Evolutionary conservation across 208 protist genomes (phyloP).

Genomic region (Histomonas meleagridis): DNA sequence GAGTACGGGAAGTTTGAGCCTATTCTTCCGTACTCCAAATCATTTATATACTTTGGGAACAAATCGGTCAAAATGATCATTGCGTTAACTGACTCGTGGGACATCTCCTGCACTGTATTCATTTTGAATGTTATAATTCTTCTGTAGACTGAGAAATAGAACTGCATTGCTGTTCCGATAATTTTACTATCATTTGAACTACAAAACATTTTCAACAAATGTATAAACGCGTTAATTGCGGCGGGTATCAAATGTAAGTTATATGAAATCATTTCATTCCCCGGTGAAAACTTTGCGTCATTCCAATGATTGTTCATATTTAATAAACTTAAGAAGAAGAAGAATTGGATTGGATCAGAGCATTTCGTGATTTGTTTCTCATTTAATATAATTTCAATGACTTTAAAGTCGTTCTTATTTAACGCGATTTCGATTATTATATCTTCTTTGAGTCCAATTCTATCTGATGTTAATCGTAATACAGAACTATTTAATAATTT

Average conservation of each 20-base stretch:
- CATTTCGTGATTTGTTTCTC: background rate
- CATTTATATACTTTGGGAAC: background rate
- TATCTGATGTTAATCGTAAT: background rate
- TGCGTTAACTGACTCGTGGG: background rate
- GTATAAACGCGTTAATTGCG: background rate
- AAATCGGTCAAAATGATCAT: background rate
- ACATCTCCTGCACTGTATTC: background rate
- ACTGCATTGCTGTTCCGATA: background rate
- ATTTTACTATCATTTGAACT: background rate
- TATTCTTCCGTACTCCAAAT: background rate
- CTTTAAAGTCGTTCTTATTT: background rate
- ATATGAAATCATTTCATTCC: background rate
- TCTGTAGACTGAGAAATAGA: background rate
- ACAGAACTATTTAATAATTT: background rate
- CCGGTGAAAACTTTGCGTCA: background rate
- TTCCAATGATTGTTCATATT: background rate
- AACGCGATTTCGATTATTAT: background rate
- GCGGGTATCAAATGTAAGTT: background rate
- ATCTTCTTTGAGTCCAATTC: background rate
- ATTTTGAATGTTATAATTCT: background rate
- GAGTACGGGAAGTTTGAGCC: background rate
- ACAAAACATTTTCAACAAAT: background rate
- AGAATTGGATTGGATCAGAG: background rate
- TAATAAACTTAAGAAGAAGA: constrained; percentile 10
- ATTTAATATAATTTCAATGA: background rate